Conservation (phyloP, 2,329 filamentous ascomycete species). For the Clonostachys byssicola region DNA sequence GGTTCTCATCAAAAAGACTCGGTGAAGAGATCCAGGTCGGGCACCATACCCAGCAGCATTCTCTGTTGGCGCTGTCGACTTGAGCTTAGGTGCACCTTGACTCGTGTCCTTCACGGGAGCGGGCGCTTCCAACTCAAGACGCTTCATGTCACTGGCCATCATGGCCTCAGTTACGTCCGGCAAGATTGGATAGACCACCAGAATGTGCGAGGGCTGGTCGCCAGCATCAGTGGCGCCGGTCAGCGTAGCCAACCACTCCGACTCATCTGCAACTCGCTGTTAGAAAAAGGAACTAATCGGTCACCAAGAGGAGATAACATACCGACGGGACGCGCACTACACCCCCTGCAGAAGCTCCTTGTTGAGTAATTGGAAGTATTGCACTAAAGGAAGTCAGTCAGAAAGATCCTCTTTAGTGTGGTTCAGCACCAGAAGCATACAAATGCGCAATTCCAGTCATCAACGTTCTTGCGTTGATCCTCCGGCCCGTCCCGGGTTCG, state of each 20-base stretch:
- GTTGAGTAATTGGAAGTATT: slow-evolving; percentile 33
- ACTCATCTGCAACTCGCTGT: slow-evolving; percentile 5
- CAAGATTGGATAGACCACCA: slow-evolving; percentile 70
- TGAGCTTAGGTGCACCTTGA: slow-evolving; percentile 46
- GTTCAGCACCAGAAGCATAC: slow-evolving; percentile 12
- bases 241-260: slow-evolving; percentile 27
- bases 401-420: not conserved
- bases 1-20: slow-evolving; percentile 74
- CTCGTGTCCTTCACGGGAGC: slow-evolving; percentile 38
- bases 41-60: slow-evolving; percentile 63
- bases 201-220: slow-evolving; percentile 65
- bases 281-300: not conserved
- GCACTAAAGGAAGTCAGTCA: slow-evolving; percentile 21
- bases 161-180: slow-evolving; percentile 67
- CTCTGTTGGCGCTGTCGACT: slow-evolving; percentile 51
- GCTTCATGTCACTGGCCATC: slow-evolving; percentile 68
- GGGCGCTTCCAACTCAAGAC: slow-evolving; percentile 62
- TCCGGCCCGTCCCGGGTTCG: slow-evolving; percentile 29
- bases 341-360: slow-evolving; percentile 29
- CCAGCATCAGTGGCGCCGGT: slow-evolving; percentile 41
- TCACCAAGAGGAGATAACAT: slow-evolving; percentile 4
- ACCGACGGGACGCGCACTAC: slow-evolving; percentile 23
- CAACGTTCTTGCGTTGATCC: slow-evolving; percentile 9
- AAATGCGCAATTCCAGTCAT: slow-evolving; percentile 28
- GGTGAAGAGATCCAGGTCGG: slow-evolving; percentile 67